Percentiles rank a stretch among this genome's conserved stretches.
Conservation (phyloP, 495 filamentous ascomycete species). For the Penicillium goetzii region DNA sequence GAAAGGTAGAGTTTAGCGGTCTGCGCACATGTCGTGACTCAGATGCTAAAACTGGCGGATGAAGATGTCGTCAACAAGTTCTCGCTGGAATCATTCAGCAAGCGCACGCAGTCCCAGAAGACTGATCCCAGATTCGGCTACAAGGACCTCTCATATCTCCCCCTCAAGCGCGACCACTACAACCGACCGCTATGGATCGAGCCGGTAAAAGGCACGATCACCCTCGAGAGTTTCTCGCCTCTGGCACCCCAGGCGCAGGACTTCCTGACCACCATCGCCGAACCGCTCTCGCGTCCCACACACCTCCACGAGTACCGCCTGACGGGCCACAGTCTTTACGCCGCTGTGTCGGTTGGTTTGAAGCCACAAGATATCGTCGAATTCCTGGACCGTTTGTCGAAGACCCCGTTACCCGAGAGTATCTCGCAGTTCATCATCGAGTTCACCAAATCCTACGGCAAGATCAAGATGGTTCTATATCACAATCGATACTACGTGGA, state of each 20-base stretch:
- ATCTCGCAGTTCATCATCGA: conserved; percentile 79
- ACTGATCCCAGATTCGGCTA: conserved; percentile 62
- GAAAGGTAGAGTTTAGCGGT: conserved; percentile 57
- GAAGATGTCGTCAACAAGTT: conserved; percentile 70
- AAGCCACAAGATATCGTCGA: conserved; percentile 87
- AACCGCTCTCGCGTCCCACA: conserved; percentile 84
- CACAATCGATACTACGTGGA: conserved; percentile 94
- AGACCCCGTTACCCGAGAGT: conserved; percentile 78
- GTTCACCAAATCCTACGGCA: conserved; percentile 88
- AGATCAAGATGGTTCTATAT: conserved; percentile 93
- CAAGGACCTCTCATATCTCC: conserved; percentile 79
- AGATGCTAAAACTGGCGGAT: conserved; percentile 25
- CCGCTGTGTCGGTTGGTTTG: conserved; percentile 89
- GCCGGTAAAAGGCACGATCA: conserved; percentile 78
- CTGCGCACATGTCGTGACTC: conserved; percentile 35
- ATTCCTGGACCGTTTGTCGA: conserved; percentile 82
- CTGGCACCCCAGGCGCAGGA: conserved; percentile 84
- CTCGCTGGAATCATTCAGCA: conserved; percentile 57
- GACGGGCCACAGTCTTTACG: conserved; percentile 90
- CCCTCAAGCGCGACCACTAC: conserved; percentile 84
- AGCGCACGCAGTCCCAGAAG: conserved; percentile 38
- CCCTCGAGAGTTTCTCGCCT: conserved; percentile 93
- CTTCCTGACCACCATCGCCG: conserved; percentile 93
- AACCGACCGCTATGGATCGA: conserved; percentile 93
- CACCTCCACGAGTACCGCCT: conserved; percentile 93